Evolutionary conservation across 176 grass and related monocot genomes (phyloP), one percentile per base, ranked within the genome.

Genomic region (Pontederia crassipes): DNA sequence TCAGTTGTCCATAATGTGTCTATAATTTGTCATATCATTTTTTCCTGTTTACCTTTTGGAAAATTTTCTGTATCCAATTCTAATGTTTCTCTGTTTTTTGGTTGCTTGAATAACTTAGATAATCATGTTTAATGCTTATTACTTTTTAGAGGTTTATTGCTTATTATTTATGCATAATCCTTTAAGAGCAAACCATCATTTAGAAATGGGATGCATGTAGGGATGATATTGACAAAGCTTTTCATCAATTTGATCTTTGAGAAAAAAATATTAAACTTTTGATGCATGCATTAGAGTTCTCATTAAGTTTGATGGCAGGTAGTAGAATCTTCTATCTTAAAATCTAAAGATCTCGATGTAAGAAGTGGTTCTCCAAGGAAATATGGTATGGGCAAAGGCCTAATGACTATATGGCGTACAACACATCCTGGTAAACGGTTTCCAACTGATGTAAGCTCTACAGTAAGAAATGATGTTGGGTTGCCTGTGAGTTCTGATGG

Each of bases 341-440:
- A 52, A 29, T 13, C 9, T 11, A 24, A 8, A 69, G n/a, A 52
- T 55, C 28, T 54, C 18, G 27, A 12, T 55, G 54, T 45, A 51
- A 64, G 72, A 29, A 74, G 52, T 62, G 59, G 45, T 83, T 68
- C 68, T 75, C 48, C 78, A 65, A 79, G 58, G 77, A 98, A 92
- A 58, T 82, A 98, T 81, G 94, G 94, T 71, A 77, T 70, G 46
- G 94, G 94, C 69, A 98, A 98, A 88, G 94, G 94, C 70, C 72
- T 98, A 64, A 98, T 98, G 88, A 92, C 94, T 62, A 85, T 98
- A 26, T 98, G 94, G 94, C 76, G 54, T 67, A 77, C 76, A 61
- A 98, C 83, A 71, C 85, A 89, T 86, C 77, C 88, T 61, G 74
- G 53, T 47, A 8, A 73, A 11, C 47, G 81, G n/a, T 85, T 85